phyloP scores from a whole-genome alignment of 352 stramenopile genomes.

The Globisporangium emineosum region DNA sequence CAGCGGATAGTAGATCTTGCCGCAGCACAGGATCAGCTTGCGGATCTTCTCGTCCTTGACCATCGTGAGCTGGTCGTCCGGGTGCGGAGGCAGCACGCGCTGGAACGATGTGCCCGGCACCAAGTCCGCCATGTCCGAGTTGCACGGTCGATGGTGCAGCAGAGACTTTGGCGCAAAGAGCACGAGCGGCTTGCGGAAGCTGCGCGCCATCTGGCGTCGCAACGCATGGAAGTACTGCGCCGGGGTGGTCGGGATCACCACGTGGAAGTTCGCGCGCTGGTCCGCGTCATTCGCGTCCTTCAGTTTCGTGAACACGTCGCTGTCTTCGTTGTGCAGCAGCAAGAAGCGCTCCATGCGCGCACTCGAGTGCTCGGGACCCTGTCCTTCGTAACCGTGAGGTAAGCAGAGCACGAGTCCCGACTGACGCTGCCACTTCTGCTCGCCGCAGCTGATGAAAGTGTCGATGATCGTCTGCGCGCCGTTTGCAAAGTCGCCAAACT shows the following conservation, averaged over 20 bases:
- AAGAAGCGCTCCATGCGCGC: conserved; percentile 84
- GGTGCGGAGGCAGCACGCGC: conserved; percentile 69
- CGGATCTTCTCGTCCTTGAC: conserved; percentile 64
- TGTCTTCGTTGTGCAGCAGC: conserved; percentile 76
- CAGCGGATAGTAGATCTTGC: conserved; percentile 85
- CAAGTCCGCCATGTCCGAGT: conserved; percentile 71
- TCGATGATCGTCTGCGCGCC: conserved; percentile 88
- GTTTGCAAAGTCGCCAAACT: conserved; percentile 90
- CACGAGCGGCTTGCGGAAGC: conserved; percentile 78
- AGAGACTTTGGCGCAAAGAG: conserved; percentile 84
- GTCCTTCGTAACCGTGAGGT: conserved; percentile 84
- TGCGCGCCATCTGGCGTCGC: conserved; percentile 73
- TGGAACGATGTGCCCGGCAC: conserved; percentile 54
- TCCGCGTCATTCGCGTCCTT: conserved; percentile 38
- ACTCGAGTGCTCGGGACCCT: conserved; percentile 83
- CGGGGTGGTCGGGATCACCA: conserved; percentile 81
- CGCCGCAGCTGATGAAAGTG: conserved; percentile 78
- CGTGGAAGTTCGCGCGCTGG: conserved; percentile 68
- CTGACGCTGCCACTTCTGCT: conserved; percentile 91
- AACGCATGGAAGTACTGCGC: conserved; percentile 97
- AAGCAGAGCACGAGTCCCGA: conserved; percentile 77
- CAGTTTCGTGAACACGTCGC: conserved; percentile 50
- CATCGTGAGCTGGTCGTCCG: conserved; percentile 65
- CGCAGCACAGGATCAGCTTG: conserved; percentile 76
- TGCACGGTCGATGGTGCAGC: conserved; percentile 78